Evolutionary conservation across 768 basidiomycete species (phyloP), one percentile per base, ranked within the genome.

Genomic region (Epithele typhae): DNA sequence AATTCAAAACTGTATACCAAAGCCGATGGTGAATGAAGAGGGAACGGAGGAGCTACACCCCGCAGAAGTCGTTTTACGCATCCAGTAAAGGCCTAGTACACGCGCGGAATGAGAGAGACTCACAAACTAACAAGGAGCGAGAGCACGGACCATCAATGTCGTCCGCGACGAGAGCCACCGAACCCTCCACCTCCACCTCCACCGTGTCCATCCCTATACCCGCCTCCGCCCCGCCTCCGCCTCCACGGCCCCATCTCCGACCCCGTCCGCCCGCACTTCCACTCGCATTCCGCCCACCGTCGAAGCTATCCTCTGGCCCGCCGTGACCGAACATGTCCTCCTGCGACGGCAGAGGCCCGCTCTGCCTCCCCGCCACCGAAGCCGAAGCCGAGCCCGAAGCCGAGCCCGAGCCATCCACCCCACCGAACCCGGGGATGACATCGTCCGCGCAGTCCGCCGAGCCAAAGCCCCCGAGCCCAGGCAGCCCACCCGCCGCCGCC

Each of bases 391-490:
- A 45, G 8, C 54, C 49, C 57, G 53, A 51, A 32, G 47, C 14
- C 27, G 53, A 45, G 10, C 54, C 58, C 14, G 66, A 48, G 22
- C 59, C 61, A 0, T 65, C 65, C 3, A 62, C 58, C 6, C 67
- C 67, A 10, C 80, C 76, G 49, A 87, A 70, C 1, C 85, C 86
- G 23, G 86, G 87, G 17, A 87, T 80, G 51, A 74, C 71, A 50
- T 81, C 81, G 36, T 84, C 84, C 40, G 61, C 61, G n/a, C 58
- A 66, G 42, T 60, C 67, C 49, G 25, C 35, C 10, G 22, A 4
- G n/a, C 41, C 37, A 9, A 30, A 39, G 40, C n/a, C 48, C 60
- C 32, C 43, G 37, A 34, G 66, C 62, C 25, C 45, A 42, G 40
- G 43, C 56, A 17, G 24, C 19, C 63, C 61, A 4, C 63, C 60